Evolutionary conservation across 352 stramenopile genomes (phyloP), one percentile per base, ranked within the genome.

Genomic region (Phytophthora agathidicida): DNA sequence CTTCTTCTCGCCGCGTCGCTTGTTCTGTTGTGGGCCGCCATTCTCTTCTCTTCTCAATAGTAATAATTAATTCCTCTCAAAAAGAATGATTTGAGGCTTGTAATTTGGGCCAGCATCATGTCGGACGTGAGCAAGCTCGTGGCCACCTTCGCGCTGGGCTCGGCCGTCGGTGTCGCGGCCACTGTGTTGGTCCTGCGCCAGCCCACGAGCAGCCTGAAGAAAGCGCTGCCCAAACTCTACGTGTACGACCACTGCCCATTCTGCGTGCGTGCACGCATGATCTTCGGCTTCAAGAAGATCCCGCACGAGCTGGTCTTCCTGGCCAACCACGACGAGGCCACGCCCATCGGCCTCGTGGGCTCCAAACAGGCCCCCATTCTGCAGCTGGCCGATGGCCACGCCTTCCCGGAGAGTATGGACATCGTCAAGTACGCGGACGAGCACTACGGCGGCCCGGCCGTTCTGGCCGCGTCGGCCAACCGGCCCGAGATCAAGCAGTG

Each of bases 381-480:
- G 26, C 60, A 80, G 35, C 52, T 78, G 35, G 16, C 72, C 53
- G 43, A 73, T 68, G 76, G 64, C 9, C 60, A 61, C 20, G 68
- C 75, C 3, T 75, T 86, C 42, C 53, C 73, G 0, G 79, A 89
- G 60, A 81, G 67, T 47, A 69, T 86, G 64, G 79, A 89, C 44
- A 89, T 89, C 54, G 76, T 89, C 38, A 58, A 71, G 39, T 86
- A 83, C 50, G 73, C 85, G 49, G 79, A 89, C 53, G 50, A 68
- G 28, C 59, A 85, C 58, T 83, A 70, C 27, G 79, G 79, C 9
- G 71, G 62, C 8, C 37, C 60, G 9, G 57, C 52, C 33, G 33
- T 89, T 22, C 54, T 77, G 31, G 45, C 53, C 24, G 60, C 62
- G 38, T 71, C 69, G 3, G 41, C 73, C 10, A 49, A 60, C 27